phyloP scores from a whole-genome alignment of 2,329 filamentous ascomycete species.

The Aschersonia sp. region DNA sequence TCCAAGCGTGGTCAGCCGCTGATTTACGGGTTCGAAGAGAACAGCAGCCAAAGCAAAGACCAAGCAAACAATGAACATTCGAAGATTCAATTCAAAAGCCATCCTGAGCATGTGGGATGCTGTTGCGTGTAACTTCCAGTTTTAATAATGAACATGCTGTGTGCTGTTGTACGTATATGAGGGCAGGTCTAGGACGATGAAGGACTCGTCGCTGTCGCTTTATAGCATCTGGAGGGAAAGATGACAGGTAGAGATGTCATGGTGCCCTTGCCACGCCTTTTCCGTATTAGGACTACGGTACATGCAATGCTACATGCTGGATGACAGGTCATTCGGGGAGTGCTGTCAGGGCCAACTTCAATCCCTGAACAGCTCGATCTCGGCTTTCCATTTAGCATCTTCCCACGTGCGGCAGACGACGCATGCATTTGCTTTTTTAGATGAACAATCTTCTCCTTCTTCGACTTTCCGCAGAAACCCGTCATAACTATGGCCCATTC shows the following conservation, averaged over 20 bases:
- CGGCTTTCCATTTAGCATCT: not conserved
- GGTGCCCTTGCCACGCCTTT: not conserved
- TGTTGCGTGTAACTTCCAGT: not conserved
- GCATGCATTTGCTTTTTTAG: not conserved
- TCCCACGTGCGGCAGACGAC: not conserved
- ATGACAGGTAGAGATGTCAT: not conserved
- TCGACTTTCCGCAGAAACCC: not conserved
- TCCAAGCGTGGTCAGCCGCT: not conserved
- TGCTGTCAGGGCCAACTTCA: not conserved
- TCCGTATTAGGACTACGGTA: not conserved
- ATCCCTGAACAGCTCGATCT: not conserved
- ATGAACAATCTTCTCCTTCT: not conserved
- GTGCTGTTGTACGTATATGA: not conserved
- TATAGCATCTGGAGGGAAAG: not conserved
- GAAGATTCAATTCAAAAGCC: not conserved
- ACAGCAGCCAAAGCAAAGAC: not conserved
- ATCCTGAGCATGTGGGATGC: not conserved
- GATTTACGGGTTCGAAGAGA: not conserved
- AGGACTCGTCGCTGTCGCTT: not conserved
- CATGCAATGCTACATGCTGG: not conserved
- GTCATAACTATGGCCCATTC: not conserved
- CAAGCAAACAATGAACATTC: not conserved
- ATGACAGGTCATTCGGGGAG: not conserved
- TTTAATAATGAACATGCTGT: not conserved
- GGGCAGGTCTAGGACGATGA: not conserved